Evolutionary conservation across 2,329 filamentous ascomycete species (phyloP), one percentile per base, ranked within the genome.

Genomic region (Penicillium psychrosexuale): DNA sequence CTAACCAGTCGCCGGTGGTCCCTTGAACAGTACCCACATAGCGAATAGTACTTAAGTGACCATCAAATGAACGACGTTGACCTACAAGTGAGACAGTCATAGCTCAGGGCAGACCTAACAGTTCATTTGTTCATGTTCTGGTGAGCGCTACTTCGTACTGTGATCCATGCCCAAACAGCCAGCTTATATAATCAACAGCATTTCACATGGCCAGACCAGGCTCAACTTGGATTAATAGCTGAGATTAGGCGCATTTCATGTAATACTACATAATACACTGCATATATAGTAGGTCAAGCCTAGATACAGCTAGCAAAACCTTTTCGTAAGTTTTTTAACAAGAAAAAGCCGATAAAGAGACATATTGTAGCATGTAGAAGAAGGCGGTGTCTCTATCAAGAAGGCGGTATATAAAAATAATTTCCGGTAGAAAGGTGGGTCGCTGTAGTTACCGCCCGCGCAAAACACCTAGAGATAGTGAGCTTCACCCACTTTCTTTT

Each of bases 1-100:
- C 94, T 33, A 97, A 82, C 92, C 93, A 97, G 59, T 82, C 79
- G 46, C 91, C 90, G 40, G 83, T 80, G 8, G 91, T 92, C 62
- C 88, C 89, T 47, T 84, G 80, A 8, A 97, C 88, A 33, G 82
- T 73, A 42, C 94, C 94, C 58, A 89, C 76, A 69, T 92, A 97
- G 58, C 91, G 86, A 55, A 97, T 82, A 1, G 93, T 97, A 74
- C 92, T 96, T 39, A 89, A 75, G 19, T 85, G 84, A 31, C 84
- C 85, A 61, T 88, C 85, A 66, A 89, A 95, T 3, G 90, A 96
- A 38, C 93, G 79, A 13, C 94, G 86, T 73, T 94, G 86, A 49
- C 90, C 90, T 59, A 87, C 69, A 22, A 27, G 17, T 27, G 47
- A 28, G 15, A 22, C 39, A 51, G 28, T 15, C 57, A 61, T 61